These are phyloP conservation scores for Starmerella ratchasimensis DNA, from an alignment of 805 yeast species.

Conservation along the genomic window DNA sequence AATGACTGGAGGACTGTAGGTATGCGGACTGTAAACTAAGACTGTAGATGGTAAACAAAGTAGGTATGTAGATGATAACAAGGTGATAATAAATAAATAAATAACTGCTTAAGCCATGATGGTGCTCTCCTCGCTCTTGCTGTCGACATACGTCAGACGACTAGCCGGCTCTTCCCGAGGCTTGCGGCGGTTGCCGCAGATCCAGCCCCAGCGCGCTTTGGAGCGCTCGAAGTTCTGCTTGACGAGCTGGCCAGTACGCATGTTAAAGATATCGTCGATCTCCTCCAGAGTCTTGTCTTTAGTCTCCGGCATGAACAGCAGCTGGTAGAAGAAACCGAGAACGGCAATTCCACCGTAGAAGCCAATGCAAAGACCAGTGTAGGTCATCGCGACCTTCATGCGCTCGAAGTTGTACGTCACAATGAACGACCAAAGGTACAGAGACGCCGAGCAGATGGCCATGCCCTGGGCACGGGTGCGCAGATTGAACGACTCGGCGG, in stretches of 20 bases:
- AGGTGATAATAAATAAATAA: no score
- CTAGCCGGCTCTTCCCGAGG: no score
- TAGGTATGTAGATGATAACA: no score
- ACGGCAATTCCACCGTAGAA: slow-evolving; percentile 57
- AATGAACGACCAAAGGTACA: slow-evolving; percentile 49
- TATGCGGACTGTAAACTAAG: no score
- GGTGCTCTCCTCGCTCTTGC: no score
- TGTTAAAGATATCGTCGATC: slow-evolving; percentile 48
- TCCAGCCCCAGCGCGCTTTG: slow-evolving; percentile 7
- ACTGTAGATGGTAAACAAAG: no score
- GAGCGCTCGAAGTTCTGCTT: slow-evolving; percentile 7
- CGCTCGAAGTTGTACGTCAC: slow-evolving; percentile 49
- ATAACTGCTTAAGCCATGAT: no score
- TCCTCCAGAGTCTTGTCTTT: slow-evolving; percentile 60
- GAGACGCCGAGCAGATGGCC: slow-evolving; percentile 40
- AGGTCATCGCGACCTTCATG: slow-evolving; percentile 45
- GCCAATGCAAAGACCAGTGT: slow-evolving; percentile 49
- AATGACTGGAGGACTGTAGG: no score
- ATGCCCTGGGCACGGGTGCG: slow-evolving; percentile 50
- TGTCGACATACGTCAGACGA: no score
- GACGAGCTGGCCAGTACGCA: slow-evolving; percentile 31
- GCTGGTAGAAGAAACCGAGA: slow-evolving; percentile 32
- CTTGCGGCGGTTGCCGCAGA: slow-evolving; percentile 5
- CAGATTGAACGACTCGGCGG: slow-evolving; percentile 49
- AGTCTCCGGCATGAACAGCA: slow-evolving; percentile 54